Base-by-base conservation (phyloP, 139 green algal genomes). In the Chlorella sp. region DNA sequence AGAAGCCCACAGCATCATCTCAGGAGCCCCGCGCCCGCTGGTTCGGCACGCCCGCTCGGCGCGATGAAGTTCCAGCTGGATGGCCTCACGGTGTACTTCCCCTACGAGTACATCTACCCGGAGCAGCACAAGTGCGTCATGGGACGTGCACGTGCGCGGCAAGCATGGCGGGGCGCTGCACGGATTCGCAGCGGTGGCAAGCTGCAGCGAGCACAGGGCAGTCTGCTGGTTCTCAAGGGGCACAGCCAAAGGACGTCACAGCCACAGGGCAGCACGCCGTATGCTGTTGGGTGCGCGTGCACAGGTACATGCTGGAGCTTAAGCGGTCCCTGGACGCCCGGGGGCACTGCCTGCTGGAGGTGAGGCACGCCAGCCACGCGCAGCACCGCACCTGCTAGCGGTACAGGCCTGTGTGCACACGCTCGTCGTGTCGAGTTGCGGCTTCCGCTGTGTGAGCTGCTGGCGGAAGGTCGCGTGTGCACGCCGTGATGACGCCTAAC, bases 281-380 rank as follows among this genome's bases (percentile, higher is more conserved):
- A n/a, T n/a, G 59, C 14, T 31, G 24, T 65, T 31, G 17, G 23
- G 14, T 31, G 24, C n/a, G n/a, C n/a, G n/a, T n/a, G n/a, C n/a
- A n/a, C 31, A 35, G 76, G 17, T 99, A 99, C 84, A 99, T 99
- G 96, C 78, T 94, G 34, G 94, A 98, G 87, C 86, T 99, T 14
- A 99, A 99, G 78, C 86, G 92, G 62, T 77, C 91, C 6, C 83
- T 99, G 63, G 96, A 99, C 67, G 96, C 95, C 23, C 93, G 91
- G 31, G 95, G 95, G 1, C 95, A 99, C 82, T 94, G 90, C 71
- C 77, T 97, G n/a, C 77, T 99, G 35, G 96, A 99, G 90, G 91
- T 96, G 70, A 5, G 66, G 5, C 3, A 17, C 5, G 62, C 59
- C 59, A 31, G 59, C 23, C 59, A 64, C 26, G 49, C 20, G 14